Evolutionary conservation across 2,329 filamentous ascomycete genomes (phyloP).

Genomic region (Paramyrothecium roridum): DNA sequence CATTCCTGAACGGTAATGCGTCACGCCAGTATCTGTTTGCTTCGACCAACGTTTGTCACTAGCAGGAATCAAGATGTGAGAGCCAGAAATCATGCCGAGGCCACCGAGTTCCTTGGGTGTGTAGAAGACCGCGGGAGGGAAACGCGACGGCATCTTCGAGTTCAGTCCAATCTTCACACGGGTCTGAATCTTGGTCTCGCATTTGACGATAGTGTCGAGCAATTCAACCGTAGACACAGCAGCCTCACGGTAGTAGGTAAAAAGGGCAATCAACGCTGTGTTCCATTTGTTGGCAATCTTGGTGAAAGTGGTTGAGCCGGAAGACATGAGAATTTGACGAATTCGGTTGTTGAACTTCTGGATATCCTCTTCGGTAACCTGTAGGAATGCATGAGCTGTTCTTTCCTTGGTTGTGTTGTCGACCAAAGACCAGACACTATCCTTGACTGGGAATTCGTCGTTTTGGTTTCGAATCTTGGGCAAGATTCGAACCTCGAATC

Average conservation of each 20-base stretch:
- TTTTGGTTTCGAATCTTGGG: slow-evolving; percentile 94
- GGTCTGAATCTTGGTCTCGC: slow-evolving; percentile 98
- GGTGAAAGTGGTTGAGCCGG: slow-evolving; percentile 97
- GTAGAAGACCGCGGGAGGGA: slow-evolving; percentile 97
- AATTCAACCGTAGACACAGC: slow-evolving; percentile 93
- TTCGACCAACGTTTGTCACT: slow-evolving; percentile 98
- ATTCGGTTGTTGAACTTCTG: slow-evolving; percentile 99
- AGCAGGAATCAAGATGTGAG: slow-evolving; percentile 93
- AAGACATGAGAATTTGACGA: slow-evolving; percentile 97
- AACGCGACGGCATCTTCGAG: slow-evolving; percentile 98
- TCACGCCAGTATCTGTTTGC: slow-evolving; percentile 95
- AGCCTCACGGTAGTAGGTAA: slow-evolving; percentile 97
- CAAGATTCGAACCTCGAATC: slow-evolving; percentile 94
- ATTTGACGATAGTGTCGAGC: slow-evolving; percentile 97
- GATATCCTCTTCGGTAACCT: slow-evolving; percentile 96
- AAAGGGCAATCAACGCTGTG: slow-evolving; percentile 91
- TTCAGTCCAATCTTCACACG: slow-evolving; percentile 98
- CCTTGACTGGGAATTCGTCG: slow-evolving; percentile 95
- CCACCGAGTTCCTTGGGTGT: slow-evolving; percentile 97
- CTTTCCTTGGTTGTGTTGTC: slow-evolving; percentile 96
- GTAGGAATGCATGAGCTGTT: slow-evolving; percentile 94
- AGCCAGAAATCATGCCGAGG: slow-evolving; percentile 97
- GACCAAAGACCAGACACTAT: slow-evolving; percentile 96
- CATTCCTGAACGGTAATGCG: slow-evolving; percentile 96
- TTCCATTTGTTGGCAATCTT: slow-evolving; percentile 99